phyloP scores from a whole-genome alignment of 139 green algal species.

The Haematococcus lacustris region DNA sequence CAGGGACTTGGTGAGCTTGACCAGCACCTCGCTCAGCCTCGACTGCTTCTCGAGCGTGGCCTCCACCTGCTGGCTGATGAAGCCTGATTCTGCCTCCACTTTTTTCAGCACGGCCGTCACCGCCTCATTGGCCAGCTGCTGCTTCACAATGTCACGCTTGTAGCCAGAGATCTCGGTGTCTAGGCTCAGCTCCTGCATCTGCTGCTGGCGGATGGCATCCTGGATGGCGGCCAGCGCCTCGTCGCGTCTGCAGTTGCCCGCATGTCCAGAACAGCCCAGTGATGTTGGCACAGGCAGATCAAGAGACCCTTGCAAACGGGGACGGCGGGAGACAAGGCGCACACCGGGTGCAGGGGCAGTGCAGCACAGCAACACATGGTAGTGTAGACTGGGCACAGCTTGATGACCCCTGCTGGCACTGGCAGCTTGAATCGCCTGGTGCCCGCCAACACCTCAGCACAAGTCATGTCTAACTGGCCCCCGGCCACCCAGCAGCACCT shows the following conservation, averaged over 20 bases:
- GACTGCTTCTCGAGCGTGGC: conserved; percentile 45
- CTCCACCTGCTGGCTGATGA: conserved; percentile 55
- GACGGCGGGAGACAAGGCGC: too few relatives aligned
- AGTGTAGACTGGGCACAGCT: too few relatives aligned
- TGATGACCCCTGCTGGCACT: too few relatives aligned
- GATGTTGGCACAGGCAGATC: too few relatives aligned
- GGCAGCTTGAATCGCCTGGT: too few relatives aligned
- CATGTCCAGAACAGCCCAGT: too few relatives aligned
- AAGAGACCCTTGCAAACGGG: too few relatives aligned
- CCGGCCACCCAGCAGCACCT: too few relatives aligned
- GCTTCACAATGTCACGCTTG: conserved; percentile 55
- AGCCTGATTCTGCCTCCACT: conserved; percentile 59
- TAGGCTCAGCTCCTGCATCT: conserved; percentile 65
- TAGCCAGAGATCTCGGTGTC: conserved; percentile 61
- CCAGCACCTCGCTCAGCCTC: conserved; percentile 37
- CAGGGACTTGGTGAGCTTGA: conserved; percentile 46
- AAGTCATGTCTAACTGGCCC: too few relatives aligned
- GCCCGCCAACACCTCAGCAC: too few relatives aligned
- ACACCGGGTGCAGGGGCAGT: too few relatives aligned
- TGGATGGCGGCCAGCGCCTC: conserved; percentile 67
- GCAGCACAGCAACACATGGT: too few relatives aligned
- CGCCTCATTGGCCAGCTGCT: conserved; percentile 68
- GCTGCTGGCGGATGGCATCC: conserved; percentile 60
- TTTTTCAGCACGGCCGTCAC: conserved; percentile 53
- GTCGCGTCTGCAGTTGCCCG: conserved; percentile 68